Base-by-base conservation (phyloP, 495 filamentous ascomycete genomes). In the Aspergillus sclerotioniger region DNA sequence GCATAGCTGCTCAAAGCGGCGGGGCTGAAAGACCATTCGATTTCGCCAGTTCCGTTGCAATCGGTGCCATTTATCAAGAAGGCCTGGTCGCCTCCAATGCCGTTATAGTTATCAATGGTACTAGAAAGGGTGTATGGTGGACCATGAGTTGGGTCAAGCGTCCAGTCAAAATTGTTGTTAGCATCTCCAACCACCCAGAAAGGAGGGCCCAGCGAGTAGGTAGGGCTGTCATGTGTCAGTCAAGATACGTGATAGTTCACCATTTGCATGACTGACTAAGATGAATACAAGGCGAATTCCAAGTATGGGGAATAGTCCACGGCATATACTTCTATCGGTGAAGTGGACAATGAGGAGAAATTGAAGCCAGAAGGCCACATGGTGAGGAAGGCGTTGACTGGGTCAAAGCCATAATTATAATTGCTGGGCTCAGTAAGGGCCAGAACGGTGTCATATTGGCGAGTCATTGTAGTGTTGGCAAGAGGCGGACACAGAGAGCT, bases 361-460 rank as follows among this genome's bases (percentile, higher is more conserved):
- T 45, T 19, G 16, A 45, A 45, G 41, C 13, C 41, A n/a, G 41
- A 2, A n/a, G n/a, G n/a, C 41, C 41, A 45, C 7, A 13, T 6
- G 6, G 19, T 13, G 41, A 45, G 41, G n/a, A 45, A 45, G 41
- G 41, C 41, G 6, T 45, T 45, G n/a, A 45, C n/a, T 6, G 41
- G 41, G n/a, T 45, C 41, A n/a, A 8, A 16, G 41, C 12, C 15
- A 16, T 7, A 16, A 2, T 45, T 45, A 16, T 13, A 45, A 7
- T 1, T 45, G 13, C 41, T 45, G n/a, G 41, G 41, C 41, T 45
- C 41, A n/a, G 41, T 45, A 6, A 45, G 41, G n/a, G 41, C 41
- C 6, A 45, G 41, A 15, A 45, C 19, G n/a, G 50, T 31, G 50
- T 33, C 50, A 52, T 45, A 52, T 35, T 37, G 50, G 8, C 12